Conservation (phyloP, 202 grass and related monocot species). For the Musa balbisiana region DNA sequence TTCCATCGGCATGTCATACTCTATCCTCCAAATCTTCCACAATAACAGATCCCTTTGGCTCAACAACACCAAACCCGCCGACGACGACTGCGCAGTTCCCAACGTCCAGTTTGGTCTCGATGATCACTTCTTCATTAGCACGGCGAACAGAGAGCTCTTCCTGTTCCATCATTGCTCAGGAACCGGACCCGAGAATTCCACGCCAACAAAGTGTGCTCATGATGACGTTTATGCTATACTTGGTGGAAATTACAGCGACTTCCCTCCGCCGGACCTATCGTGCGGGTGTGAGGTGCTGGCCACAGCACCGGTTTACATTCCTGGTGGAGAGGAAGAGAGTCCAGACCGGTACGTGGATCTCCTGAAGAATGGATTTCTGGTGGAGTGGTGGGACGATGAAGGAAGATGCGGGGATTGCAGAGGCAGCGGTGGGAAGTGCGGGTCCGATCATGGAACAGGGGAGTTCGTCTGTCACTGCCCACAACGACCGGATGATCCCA, state of each 20-base stretch:
- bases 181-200: background rate
- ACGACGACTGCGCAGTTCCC: background rate
- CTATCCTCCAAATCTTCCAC: background rate
- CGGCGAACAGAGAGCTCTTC: background rate
- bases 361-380: background rate
- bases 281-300: background rate
- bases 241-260: background rate
- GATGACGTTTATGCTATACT: background rate
- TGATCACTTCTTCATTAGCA: background rate
- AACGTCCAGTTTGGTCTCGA: background rate
- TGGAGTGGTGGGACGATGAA: background rate
- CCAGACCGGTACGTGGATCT: background rate
- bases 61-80: background rate
- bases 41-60: background rate
- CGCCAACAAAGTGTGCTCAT: fast-evolving
- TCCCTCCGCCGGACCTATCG: background rate
- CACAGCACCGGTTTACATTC: background rate
- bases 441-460: background rate
- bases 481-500: no score
- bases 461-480: no score
- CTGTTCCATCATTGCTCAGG: background rate
- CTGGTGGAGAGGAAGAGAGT: background rate
- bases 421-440: background rate
- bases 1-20: fast-evolving
- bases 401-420: background rate